Conservation (phyloP, 2,329 filamentous ascomycete genomes). For the Diaporthe citri region DNA sequence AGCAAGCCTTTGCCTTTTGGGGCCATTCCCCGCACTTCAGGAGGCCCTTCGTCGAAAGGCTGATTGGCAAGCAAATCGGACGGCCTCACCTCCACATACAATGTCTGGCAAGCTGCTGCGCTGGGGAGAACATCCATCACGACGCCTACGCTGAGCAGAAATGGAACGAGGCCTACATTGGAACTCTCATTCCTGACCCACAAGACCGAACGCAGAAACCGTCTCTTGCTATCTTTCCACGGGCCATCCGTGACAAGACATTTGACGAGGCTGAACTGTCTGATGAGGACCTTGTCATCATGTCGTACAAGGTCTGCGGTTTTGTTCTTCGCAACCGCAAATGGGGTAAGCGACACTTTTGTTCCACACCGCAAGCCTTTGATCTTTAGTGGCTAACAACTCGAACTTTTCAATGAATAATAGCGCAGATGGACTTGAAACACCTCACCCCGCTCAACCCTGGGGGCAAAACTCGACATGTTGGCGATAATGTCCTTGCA, state of each 20-base stretch:
- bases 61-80: background rate
- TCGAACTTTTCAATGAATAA: fast-evolving
- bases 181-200: background rate
- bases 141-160: conserved; percentile 9
- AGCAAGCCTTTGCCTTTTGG: conserved; percentile 42
- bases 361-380: background rate
- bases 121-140: background rate
- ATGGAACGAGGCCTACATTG: conserved; percentile 1
- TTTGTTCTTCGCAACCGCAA: conserved; percentile 50
- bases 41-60: background rate
- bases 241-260: background rate
- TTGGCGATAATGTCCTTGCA: background rate
- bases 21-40: background rate
- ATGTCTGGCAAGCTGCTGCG: conserved; percentile 10
- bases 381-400: too few species aligned
- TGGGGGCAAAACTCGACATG: background rate
- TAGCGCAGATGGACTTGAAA: conserved; percentile 15
- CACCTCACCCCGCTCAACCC: background rate
- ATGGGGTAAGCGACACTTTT: conserved; percentile 47
- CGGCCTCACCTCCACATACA: background rate
- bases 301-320: conserved; percentile 50
- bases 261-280: conserved; percentile 12
- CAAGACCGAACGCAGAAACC: conserved; percentile 1
- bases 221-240: background rate
- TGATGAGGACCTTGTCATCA: conserved; percentile 49